Percentiles rank a stretch among this genome's conserved stretches.
These are phyloP conservation scores for Akanthomyces uredinophilus DNA, from an alignment of 2,329 filamentous ascomycete genomes.

Conservation along the genomic window DNA sequence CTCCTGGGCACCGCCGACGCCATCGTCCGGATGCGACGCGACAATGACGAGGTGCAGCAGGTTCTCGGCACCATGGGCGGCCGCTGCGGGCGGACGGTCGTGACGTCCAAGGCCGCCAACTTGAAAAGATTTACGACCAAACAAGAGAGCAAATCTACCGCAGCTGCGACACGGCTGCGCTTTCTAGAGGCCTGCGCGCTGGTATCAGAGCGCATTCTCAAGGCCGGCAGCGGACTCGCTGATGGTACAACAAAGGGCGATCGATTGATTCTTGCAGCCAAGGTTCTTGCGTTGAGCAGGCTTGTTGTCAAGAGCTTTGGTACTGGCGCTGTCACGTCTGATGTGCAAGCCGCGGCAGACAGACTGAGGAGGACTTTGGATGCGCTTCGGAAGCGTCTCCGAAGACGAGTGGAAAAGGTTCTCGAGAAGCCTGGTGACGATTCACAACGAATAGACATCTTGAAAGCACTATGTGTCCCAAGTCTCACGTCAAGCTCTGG, in stretches of 20 bases:
- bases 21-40: slow-evolving; percentile 82
- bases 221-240: slow-evolving; percentile 29
- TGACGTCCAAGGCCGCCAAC: slow-evolving; percentile 61
- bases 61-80: slow-evolving; percentile 68
- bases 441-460: slow-evolving; percentile 46
- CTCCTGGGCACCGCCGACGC: slow-evolving; percentile 86
- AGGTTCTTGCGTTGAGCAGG: slow-evolving; percentile 69
- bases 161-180: slow-evolving; percentile 39
- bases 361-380: slow-evolving; percentile 59
- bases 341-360: slow-evolving; percentile 43
- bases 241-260: slow-evolving; percentile 37
- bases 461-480: slow-evolving; percentile 75
- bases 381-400: slow-evolving; percentile 56
- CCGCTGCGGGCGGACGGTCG: slow-evolving; percentile 66
- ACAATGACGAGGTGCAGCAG: slow-evolving; percentile 70
- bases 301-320: slow-evolving; percentile 69
- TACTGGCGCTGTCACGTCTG: slow-evolving; percentile 35
- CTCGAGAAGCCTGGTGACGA: slow-evolving; percentile 57
- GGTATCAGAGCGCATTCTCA: slow-evolving; percentile 45
- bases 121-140: slow-evolving; percentile 42
- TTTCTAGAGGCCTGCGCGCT: slow-evolving; percentile 49
- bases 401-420: slow-evolving; percentile 64
- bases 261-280: slow-evolving; percentile 56
- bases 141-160: slow-evolving; percentile 24
- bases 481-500: slow-evolving; percentile 77